Conservation (phyloP, 495 filamentous ascomycete genomes). For the Hypoxylon subgilvum region DNA sequence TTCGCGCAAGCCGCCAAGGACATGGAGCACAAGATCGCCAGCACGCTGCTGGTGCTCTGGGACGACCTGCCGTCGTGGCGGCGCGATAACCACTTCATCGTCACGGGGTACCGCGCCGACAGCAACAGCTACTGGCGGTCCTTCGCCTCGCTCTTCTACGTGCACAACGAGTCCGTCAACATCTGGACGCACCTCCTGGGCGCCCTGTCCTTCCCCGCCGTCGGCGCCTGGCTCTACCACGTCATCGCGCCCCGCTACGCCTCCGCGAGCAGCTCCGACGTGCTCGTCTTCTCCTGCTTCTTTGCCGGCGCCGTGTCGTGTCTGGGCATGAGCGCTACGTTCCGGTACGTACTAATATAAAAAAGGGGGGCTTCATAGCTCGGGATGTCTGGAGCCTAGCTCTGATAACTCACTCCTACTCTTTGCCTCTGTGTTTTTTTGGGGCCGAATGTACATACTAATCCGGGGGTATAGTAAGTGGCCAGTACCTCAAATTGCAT, state of each 20-base stretch:
- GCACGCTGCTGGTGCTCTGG: constrained; percentile 45
- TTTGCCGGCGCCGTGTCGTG: constrained; percentile 77
- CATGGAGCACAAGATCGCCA: constrained; percentile 38
- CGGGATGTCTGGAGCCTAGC: too few relatives aligned
- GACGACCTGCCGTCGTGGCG: constrained; percentile 54
- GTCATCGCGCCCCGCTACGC: constrained; percentile 69
- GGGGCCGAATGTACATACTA: constrained; percentile 20
- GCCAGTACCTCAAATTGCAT: neutral
- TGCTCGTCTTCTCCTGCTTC: constrained; percentile 76
- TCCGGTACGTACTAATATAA: constrained; percentile 31
- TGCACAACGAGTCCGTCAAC: constrained; percentile 92
- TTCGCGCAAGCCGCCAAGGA: constrained; percentile 30
- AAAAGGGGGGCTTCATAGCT: neutral
- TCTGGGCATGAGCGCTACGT: constrained; percentile 84
- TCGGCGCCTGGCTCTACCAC: constrained; percentile 41
- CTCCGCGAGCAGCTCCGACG: constrained; percentile 66
- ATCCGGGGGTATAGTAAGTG: constrained; percentile 26
- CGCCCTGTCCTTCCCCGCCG: constrained; percentile 54
- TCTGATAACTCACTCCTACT: too few relatives aligned
- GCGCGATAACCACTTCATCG: constrained; percentile 55
- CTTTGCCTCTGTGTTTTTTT: too few relatives aligned
- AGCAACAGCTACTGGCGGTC: constrained; percentile 48
- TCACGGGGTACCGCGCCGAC: constrained; percentile 48
- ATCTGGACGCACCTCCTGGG: constrained; percentile 87
- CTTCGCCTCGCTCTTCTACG: constrained; percentile 43